Percentiles rank a stretch among this genome's conserved stretches.
phyloP scores from a whole-genome alignment of 352 stramenopile genomes.

The Phytophthora idaei region DNA sequence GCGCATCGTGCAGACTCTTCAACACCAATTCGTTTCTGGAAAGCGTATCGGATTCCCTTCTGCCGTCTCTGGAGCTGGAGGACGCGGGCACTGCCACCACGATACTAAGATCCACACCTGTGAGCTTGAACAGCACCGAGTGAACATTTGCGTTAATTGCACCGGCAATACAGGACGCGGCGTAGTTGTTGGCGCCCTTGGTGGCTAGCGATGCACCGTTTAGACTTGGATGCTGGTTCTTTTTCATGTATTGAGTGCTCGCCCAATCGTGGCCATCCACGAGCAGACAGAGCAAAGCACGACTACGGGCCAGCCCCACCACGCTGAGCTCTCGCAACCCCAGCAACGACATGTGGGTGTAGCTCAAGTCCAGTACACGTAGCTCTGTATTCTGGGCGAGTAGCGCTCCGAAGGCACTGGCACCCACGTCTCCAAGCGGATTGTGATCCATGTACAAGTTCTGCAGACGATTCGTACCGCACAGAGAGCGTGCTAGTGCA shows the following conservation, averaged over 20 bases:
- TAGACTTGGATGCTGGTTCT: conserved; percentile 52
- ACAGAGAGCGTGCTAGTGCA: conserved; percentile 72
- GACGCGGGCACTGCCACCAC: conserved; percentile 40
- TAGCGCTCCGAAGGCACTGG: conserved; percentile 67
- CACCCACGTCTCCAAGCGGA: conserved; percentile 75
- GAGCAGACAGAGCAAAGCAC: conserved; percentile 69
- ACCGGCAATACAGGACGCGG: conserved; percentile 72
- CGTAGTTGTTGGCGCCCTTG: conserved; percentile 74
- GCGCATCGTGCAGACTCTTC: conserved; percentile 51
- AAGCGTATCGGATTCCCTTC: conserved; percentile 49
- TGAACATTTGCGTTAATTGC: conserved; percentile 72
- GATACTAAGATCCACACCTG: conserved; percentile 70
- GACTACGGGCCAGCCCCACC: conserved; percentile 62
- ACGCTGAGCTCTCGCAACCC: conserved; percentile 74
- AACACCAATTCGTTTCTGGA: conserved; percentile 64
- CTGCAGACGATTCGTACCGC: conserved; percentile 52
- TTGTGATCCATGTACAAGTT: conserved; percentile 89
- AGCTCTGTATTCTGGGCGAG: conserved; percentile 75
- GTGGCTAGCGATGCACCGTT: conserved; percentile 67
- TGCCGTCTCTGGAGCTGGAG: conserved; percentile 5
- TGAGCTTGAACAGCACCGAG: conserved; percentile 79
- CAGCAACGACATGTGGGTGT: conserved; percentile 80
- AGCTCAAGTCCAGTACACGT: conserved; percentile 81
- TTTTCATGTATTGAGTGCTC: conserved; percentile 86
- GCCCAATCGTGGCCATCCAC: conserved; percentile 85